Base-by-base conservation (phyloP, 2,329 filamentous ascomycete species). In the Colletotrichum sp. region DNA sequence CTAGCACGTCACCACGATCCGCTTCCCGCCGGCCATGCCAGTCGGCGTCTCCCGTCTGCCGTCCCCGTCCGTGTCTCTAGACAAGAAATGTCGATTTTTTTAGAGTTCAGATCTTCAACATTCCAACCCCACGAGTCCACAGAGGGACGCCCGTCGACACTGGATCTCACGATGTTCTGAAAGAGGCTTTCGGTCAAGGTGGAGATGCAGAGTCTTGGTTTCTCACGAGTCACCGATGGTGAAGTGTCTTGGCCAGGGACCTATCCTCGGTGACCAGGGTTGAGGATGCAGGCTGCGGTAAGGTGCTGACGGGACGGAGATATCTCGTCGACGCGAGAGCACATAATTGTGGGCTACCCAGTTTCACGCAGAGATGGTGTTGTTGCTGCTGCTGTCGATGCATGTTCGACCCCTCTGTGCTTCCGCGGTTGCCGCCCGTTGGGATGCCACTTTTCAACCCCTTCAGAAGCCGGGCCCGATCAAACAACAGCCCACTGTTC, bases 1-100 rank as follows among this genome's bases (percentile, higher is more conserved):
- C 57, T 26, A 26, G 55, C 32, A 76, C 69, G 73, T 72, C 73
- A 76, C 55, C 55, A 34, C 12, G 63, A 34, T 30, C 72, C 36
- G 62, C 67, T 49, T 64, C 52, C 57, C 39, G 44, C 30, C 28
- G 52, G 34, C 18, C 39, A 44, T 66, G 24, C 18, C 57, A 24
- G 65, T 49, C 57, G 68, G 57, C 21, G 36, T 63, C 57, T 63
- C 52, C 32, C 52, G 52, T 30, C 12, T 63, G 32, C 21, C 32
- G 52, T 30, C 18, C 44, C 63, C 63, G 21, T 66, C 63, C 34
- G 34, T 34, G 6, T 64, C 62, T 18, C 62, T 16, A 18, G 8
- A 52, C n/a, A 26, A 28, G 15, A 34, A 24, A 34, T 16, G 30
- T 7, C n/a, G 8, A 9, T 28, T 44, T 39, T 39, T 39, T 66